These are phyloP conservation scores for Aspergillus sp. DNA, from an alignment of 2,329 filamentous ascomycete genomes.

Conservation along the genomic window DNA sequence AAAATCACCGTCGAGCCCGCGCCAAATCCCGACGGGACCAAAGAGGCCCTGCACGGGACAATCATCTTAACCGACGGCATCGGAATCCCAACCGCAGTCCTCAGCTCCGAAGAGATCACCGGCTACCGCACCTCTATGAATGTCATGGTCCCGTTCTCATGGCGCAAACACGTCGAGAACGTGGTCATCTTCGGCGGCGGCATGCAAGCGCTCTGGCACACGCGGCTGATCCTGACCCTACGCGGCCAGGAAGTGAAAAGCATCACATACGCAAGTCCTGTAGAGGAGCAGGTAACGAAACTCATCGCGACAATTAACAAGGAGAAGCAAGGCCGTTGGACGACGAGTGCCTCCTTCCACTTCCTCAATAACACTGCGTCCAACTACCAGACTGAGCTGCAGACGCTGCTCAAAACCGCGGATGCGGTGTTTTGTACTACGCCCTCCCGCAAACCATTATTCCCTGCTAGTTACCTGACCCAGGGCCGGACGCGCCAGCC, in stretches of 20 bases:
- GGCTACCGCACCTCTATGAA: constrained; percentile 72
- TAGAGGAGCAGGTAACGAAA: background rate
- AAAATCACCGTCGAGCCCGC: constrained; percentile 16
- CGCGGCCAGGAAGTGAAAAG: constrained; percentile 7
- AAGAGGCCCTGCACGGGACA: constrained; percentile 24
- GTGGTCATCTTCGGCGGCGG: constrained; percentile 42
- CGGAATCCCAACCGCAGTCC: constrained; percentile 49
- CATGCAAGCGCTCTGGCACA: constrained; percentile 41
- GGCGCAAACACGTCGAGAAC: constrained; percentile 15
- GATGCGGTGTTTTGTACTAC: background rate
- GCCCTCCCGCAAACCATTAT: background rate
- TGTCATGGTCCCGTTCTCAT: constrained; percentile 50
- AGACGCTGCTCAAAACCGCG: background rate
- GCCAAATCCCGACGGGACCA: constrained; percentile 50
- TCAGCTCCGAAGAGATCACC: constrained; percentile 68
- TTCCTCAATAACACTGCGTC: background rate
- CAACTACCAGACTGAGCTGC: background rate
- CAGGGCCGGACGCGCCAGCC: constrained; percentile 19
- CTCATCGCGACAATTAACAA: background rate
- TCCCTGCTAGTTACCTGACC: background rate
- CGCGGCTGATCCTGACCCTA: constrained; percentile 45
- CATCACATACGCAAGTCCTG: background rate
- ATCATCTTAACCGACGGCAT: background rate
- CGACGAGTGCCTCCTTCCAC: background rate
- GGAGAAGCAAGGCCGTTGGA: background rate